Evolutionary conservation across 805 yeast genomes (phyloP), one percentile per base, ranked within the genome.

Genomic region (Ogataea methanolica): DNA sequence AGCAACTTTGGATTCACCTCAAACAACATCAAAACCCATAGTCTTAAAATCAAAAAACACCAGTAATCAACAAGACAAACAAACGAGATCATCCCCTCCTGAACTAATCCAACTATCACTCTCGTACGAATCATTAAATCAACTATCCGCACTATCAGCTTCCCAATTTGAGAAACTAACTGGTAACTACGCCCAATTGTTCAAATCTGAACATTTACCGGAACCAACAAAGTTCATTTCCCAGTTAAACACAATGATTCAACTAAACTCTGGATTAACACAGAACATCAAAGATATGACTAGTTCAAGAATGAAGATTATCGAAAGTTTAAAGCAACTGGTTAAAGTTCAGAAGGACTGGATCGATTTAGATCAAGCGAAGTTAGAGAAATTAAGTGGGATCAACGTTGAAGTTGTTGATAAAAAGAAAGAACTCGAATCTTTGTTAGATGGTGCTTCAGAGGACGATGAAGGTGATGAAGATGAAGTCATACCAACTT

Each of bases 271-370:
- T 4, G 46, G 47, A 1, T 41, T 60, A 11, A 42, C 44, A 9
- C 45, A 43, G 8, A 53, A 46, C 26, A 53, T 53, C 31, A 39
- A 40, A 6, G 52, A 52, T 21, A 48, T 57, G 22, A 38, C 52
- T 2, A 46, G 41, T 17, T 41, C 61, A 39, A 56, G 71, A 38
- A 45, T 51, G 8, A 53, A 49, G 12, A 47, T 66, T 4, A 50
- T 64, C 3, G 26, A 39, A 6, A 64, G 60, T 21, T 51, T 69
- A 31, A 54, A 59, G 15, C 59, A 58, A 21, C 46, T 68, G 22
- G 51, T 66, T 2, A 50, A 53, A 7, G 56, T 59, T 3, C 66
- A 67, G 41, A 56, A 60, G 39, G 69, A 67, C 22, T 62, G 68
- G 65, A 47, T 60, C 7, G 47, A 57, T 22, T 46, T 62, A n/a